Evolutionary conservation across 805 yeast genomes (phyloP).

Genomic region (Suhomyces tanzawaensis): DNA sequence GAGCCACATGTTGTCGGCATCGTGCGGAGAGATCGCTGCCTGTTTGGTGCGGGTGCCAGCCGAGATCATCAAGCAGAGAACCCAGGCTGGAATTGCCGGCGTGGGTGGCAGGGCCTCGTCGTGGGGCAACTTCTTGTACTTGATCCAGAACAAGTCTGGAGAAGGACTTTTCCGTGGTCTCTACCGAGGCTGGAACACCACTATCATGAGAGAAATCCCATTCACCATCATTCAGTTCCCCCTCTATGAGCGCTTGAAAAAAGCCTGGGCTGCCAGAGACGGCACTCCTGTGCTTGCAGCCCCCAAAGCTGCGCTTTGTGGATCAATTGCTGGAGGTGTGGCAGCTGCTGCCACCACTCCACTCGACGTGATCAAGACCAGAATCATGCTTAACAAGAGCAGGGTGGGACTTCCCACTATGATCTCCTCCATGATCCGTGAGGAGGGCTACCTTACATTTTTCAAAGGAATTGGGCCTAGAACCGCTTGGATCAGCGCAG

Average conservation of each 20-base stretch:
- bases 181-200: constrained; percentile 91
- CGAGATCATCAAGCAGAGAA: constrained; percentile 91
- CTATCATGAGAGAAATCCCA: constrained; percentile 93
- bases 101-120: constrained; percentile 51
- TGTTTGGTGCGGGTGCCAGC: constrained; percentile 95
- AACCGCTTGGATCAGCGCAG: constrained; percentile 96
- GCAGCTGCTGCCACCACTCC: constrained; percentile 85
- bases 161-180: constrained; percentile 78
- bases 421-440: constrained; percentile 51
- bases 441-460: constrained; percentile 75
- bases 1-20: constrained; percentile 85
- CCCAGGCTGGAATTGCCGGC: constrained; percentile 56
- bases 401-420: constrained; percentile 47
- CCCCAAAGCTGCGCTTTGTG: constrained; percentile 79
- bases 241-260: constrained; percentile 79
- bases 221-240: constrained; percentile 97
- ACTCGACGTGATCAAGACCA: constrained; percentile 72
- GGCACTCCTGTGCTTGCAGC: constrained; percentile 48
- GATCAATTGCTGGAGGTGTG: constrained; percentile 76
- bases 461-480: constrained; percentile 90
- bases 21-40: constrained; percentile 89
- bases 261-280: constrained; percentile 43
- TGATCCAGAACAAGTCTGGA: constrained; percentile 64
- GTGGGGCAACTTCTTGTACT: constrained; percentile 59
- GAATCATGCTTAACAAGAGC: constrained; percentile 73